A percentile compares a stretch with the other conserved stretches of the same genome.
These are phyloP conservation scores for Aspergillus carbonarius DNA, from an alignment of 2,329 filamentous ascomycete species.

Conservation along the genomic window DNA sequence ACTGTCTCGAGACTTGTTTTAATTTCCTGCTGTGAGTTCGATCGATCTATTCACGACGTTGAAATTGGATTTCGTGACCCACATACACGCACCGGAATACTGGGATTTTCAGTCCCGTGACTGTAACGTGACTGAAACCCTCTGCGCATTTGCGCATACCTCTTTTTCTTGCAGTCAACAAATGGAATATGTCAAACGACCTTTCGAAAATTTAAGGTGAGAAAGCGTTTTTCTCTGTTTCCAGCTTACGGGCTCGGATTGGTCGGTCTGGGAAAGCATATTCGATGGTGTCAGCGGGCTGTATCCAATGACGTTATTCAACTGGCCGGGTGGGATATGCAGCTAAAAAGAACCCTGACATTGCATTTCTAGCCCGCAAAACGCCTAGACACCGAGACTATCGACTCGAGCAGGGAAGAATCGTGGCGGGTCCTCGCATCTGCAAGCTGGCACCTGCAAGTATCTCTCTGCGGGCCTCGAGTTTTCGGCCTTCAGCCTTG, in stretches of 20 bases:
- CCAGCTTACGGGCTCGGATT: conserved; percentile 24
- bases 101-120: conserved; percentile 43
- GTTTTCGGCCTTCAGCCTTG: conserved; percentile 9
- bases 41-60: conserved; percentile 31
- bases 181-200: conserved; percentile 29
- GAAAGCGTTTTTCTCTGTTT: conserved; percentile 22
- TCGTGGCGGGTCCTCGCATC: conserved; percentile 25
- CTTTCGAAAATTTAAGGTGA: conserved; percentile 26
- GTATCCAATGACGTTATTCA: conserved; percentile 27
- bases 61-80: conserved; percentile 41
- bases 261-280: conserved; percentile 21
- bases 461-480: conserved; percentile 10
- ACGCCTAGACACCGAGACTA: conserved; percentile 11
- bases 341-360: conserved; percentile 26
- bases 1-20: conserved; percentile 7
- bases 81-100: conserved; percentile 36
- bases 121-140: conserved; percentile 33
- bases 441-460: conserved; percentile 22
- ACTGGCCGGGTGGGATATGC: conserved; percentile 28
- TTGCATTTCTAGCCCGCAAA: conserved; percentile 13
- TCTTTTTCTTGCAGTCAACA: conserved; percentile 28
- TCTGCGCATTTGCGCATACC: conserved; percentile 33
- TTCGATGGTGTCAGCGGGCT: conserved; percentile 24
- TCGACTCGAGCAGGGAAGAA: conserved; percentile 13
- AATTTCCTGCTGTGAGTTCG: conserved; percentile 1